Evolutionary conservation across 1,284 basidiomycete genomes (phyloP).

Genomic region (Hypsizygus ulmarius): DNA sequence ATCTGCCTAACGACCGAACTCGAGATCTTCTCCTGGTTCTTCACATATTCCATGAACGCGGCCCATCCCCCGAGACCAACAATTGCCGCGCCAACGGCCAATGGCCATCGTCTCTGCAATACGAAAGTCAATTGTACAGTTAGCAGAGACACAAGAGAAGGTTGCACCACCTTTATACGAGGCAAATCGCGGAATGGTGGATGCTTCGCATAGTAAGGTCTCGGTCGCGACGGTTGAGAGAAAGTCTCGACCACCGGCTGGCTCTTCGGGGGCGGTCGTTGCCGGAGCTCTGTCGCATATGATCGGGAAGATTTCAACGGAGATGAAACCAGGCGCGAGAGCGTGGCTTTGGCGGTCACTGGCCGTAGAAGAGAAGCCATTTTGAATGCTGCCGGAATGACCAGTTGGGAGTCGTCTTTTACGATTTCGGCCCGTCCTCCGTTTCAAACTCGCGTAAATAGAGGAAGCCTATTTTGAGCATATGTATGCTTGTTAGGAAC

Average conservation of each 20-base stretch:
- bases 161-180: conserved; percentile 19
- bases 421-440: too few relatives aligned
- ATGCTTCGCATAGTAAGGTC: conserved; percentile 23
- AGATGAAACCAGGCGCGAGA: too few relatives aligned
- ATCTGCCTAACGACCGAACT: conserved; percentile 71
- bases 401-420: too few relatives aligned
- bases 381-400: too few relatives aligned
- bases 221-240: conserved; percentile 22
- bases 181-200: conserved; percentile 23
- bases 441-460: too few relatives aligned
- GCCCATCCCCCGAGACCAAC: conserved; percentile 64
- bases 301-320: too few relatives aligned
- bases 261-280: conserved; percentile 18
- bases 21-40: conserved; percentile 76
- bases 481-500: too few relatives aligned
- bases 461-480: too few relatives aligned
- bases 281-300: conserved; percentile 18
- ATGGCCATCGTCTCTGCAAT: conserved; percentile 53
- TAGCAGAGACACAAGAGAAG: background rate
- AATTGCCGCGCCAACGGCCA: conserved; percentile 46
- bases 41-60: conserved; percentile 63
- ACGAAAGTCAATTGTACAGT: background rate
- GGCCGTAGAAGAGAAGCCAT: too few relatives aligned
- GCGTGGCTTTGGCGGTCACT: too few relatives aligned
- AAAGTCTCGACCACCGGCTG: conserved; percentile 23